Evolutionary conservation across 2,329 filamentous ascomycete species (phyloP).

Genomic region (Myriosclerotinia duriaeana): DNA sequence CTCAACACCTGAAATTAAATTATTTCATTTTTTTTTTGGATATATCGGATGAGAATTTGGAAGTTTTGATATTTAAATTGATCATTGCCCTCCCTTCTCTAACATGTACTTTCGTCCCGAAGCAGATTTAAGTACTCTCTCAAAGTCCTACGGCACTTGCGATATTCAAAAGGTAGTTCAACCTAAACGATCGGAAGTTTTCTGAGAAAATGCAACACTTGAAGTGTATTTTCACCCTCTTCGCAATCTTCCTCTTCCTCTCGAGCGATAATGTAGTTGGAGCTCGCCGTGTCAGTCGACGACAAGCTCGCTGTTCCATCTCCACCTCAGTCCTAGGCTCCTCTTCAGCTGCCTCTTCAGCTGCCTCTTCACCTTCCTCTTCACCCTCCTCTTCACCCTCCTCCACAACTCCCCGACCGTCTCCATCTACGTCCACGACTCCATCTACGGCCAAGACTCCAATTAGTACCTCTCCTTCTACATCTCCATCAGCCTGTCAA

Average conservation of each 20-base stretch:
- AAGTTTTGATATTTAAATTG: not conserved
- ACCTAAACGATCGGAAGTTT: not conserved
- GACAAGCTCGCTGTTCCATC: conserved; percentile 10
- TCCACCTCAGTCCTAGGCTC: not conserved
- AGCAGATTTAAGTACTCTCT: not conserved
- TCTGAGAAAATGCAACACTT: conserved; percentile 14
- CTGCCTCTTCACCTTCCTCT: too few species aligned
- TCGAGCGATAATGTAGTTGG: conserved; percentile 12
- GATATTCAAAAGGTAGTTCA: not conserved
- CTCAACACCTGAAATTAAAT: not conserved
- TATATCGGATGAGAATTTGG: not conserved
- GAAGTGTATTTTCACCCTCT: conserved; percentile 4
- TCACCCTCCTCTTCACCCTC: not conserved
- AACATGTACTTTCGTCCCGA: not conserved
- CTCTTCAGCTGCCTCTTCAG: not conserved
- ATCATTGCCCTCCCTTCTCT: not conserved
- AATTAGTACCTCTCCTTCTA: conserved; percentile 2
- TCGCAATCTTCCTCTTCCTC: conserved; percentile 14
- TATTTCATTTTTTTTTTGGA: not conserved
- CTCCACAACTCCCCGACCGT: conserved; percentile 1
- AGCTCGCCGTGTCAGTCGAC: conserved; percentile 11
- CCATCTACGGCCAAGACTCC: not conserved
- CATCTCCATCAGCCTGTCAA: not conserved
- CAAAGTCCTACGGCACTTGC: not conserved
- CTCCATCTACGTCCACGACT: not conserved